Evolutionary conservation across 306 rosid species (phyloP).

Genomic region (Begonia loranthoides): DNA sequence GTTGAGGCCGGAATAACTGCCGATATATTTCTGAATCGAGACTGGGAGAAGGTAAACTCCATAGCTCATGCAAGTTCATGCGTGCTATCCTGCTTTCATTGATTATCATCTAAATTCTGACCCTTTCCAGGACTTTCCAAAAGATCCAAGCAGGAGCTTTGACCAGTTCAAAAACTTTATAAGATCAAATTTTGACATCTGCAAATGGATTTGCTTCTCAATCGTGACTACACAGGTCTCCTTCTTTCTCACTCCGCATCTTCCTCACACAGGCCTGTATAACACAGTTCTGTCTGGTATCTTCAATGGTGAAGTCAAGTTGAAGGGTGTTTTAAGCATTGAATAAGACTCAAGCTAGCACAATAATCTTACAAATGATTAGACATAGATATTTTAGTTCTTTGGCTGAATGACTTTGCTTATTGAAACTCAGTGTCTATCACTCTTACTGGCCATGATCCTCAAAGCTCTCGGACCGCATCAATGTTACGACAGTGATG

Average conservation of each 20-base stretch:
- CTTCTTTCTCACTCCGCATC: conserved; percentile 11
- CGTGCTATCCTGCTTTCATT: conserved; percentile 5
- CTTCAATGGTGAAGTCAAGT: no score
- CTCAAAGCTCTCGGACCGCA: conserved; percentile 70
- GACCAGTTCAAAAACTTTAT: conserved; percentile 52
- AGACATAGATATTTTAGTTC: no score
- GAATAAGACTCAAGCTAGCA: no score
- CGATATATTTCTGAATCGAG: conserved; percentile 52
- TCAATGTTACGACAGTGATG: conserved; percentile 60
- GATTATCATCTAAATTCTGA: conserved; percentile 2
- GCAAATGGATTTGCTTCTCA: conserved; percentile 63
- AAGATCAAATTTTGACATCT: conserved; percentile 41
- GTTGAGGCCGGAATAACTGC: conserved; percentile 55
- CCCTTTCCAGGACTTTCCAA: conserved; percentile 57
- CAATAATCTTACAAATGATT: no score
- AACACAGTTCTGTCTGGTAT: no score
- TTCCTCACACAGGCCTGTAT: no score
- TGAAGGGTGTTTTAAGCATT: no score
- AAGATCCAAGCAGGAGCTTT: conserved; percentile 56
- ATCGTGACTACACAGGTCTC: conserved; percentile 52
- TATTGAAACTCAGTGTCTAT: conserved; percentile 47
- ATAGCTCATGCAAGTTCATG: not conserved
- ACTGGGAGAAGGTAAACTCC: conserved; percentile 61
- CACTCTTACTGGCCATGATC: conserved; percentile 58
- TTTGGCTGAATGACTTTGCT: no score